Evolutionary conservation across 768 basidiomycete species (phyloP).

Genomic region (Tylopilus subfusipes): DNA sequence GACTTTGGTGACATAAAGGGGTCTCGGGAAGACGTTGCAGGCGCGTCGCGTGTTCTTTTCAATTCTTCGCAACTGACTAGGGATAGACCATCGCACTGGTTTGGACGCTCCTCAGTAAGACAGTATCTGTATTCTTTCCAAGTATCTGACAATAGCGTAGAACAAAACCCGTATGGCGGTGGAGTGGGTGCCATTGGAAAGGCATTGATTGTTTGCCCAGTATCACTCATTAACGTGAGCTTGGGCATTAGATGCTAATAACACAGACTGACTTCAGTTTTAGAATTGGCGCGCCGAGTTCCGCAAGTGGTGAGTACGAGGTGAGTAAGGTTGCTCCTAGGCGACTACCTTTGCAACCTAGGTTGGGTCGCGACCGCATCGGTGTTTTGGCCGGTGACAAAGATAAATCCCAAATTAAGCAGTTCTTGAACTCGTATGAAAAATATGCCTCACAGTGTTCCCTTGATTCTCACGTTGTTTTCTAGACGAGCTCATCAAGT

Average conservation of each 20-base stretch:
- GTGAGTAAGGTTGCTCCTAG: not conserved
- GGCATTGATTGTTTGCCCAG: conserved; percentile 91
- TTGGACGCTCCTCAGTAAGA: conserved; percentile 86
- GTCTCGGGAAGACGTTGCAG: conserved; percentile 94
- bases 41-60: conserved; percentile 29
- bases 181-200: conserved; percentile 61
- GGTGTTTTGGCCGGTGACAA: conserved; percentile 61
- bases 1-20: conserved; percentile 49
- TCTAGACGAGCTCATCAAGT: conserved; percentile 74
- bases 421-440: conserved; percentile 71
- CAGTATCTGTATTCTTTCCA: conserved; percentile 1
- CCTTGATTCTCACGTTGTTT: not conserved
- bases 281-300: conserved; percentile 97
- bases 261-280: not conserved
- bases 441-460: not conserved
- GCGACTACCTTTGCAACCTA: conserved; percentile 18
- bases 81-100: conserved; percentile 77
- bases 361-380: conserved; percentile 55
- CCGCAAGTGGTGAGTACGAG: conserved; percentile 75
- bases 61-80: conserved; percentile 8
- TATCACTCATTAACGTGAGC: conserved; percentile 77
- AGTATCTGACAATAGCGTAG: conserved; percentile 36
- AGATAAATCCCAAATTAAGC: conserved; percentile 52
- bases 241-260: not conserved
- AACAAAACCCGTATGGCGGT: conserved; percentile 77